These are phyloP conservation scores for Bryopsis sp. DNA, from an alignment of 139 green algal genomes.

Conservation along the genomic window DNA sequence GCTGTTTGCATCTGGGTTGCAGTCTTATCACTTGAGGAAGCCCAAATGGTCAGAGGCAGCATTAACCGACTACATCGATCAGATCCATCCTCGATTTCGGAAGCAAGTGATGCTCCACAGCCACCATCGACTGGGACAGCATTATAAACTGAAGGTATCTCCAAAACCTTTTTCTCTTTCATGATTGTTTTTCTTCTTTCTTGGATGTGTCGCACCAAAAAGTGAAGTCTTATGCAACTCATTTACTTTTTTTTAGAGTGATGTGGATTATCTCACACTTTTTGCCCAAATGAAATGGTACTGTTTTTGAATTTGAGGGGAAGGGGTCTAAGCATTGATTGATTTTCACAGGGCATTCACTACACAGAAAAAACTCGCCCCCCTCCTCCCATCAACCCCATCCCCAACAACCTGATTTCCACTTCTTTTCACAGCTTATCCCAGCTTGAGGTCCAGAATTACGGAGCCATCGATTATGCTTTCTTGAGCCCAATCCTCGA, in stretches of 20 bases:
- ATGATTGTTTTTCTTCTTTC: not conserved
- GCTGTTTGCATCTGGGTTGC: slow-evolving; percentile 21
- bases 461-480: slow-evolving; percentile 32
- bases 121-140: slow-evolving; percentile 15
- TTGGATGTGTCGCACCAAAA: not conserved
- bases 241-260: not conserved
- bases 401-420: slow-evolving; percentile 6
- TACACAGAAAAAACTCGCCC: slow-evolving; percentile 24
- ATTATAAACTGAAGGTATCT: slow-evolving; percentile 6
- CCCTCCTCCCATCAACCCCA: not conserved
- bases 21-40: slow-evolving; percentile 27
- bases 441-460: slow-evolving; percentile 10
- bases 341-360: slow-evolving; percentile 25
- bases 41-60: not conserved
- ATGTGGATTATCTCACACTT: not conserved
- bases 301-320: not conserved
- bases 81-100: slow-evolving; percentile 1
- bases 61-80: slow-evolving; percentile 13
- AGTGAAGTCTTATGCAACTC: not conserved
- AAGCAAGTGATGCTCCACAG: slow-evolving; percentile 23
- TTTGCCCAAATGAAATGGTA: not conserved
- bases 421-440: slow-evolving; percentile 25
- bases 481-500: slow-evolving; percentile 48
- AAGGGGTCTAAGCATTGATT: not conserved
- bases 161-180: no score